Percentiles rank a stretch among this genome's conserved stretches.
Evolutionary conservation across 2,329 filamentous ascomycete genomes (phyloP).

Genomic region (Pseudocercospora eumusae): DNA sequence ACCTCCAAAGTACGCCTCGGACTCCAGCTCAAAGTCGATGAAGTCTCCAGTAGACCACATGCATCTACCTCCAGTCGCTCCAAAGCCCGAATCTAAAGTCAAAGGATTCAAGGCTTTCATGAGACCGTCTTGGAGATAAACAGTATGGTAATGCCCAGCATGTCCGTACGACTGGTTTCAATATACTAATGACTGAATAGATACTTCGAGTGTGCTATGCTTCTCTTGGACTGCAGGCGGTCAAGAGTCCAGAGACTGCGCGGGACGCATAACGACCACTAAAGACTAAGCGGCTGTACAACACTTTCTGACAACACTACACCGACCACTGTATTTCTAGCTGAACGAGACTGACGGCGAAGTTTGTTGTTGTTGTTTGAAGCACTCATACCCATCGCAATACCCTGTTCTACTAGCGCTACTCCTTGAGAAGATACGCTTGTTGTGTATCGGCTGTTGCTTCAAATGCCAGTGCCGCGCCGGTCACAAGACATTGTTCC

Average conservation of each 20-base stretch:
- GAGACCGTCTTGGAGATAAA: slow-evolving; percentile 6
- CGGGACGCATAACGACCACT: slow-evolving; percentile 12
- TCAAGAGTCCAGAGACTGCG: slow-evolving; percentile 7
- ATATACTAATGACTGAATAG: background rate
- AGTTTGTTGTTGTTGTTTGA: slow-evolving; percentile 1
- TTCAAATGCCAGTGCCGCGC: background rate
- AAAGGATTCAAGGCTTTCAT: slow-evolving; percentile 10
- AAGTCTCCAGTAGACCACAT: slow-evolving; percentile 6
- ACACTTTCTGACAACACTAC: background rate
- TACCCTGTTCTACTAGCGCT: slow-evolving; percentile 9
- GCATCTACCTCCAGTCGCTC: slow-evolving; percentile 1
- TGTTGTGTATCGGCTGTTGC: background rate
- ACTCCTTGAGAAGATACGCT: background rate
- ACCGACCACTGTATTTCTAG: slow-evolving; percentile 3
- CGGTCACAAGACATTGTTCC: background rate
- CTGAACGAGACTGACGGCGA: slow-evolving; percentile 6
- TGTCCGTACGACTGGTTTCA: background rate
- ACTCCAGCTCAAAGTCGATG: background rate
- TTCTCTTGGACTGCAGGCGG: slow-evolving; percentile 10
- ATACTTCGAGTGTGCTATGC: background rate
- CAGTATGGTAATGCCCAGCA: background rate
- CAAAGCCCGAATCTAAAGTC: slow-evolving; percentile 2
- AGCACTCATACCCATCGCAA: slow-evolving; percentile 6
- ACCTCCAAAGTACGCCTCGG: background rate
- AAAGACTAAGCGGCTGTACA: background rate